These are phyloP conservation scores for Podospora pseudocomata DNA, from an alignment of 495 filamentous ascomycete genomes.

Conservation along the genomic window DNA sequence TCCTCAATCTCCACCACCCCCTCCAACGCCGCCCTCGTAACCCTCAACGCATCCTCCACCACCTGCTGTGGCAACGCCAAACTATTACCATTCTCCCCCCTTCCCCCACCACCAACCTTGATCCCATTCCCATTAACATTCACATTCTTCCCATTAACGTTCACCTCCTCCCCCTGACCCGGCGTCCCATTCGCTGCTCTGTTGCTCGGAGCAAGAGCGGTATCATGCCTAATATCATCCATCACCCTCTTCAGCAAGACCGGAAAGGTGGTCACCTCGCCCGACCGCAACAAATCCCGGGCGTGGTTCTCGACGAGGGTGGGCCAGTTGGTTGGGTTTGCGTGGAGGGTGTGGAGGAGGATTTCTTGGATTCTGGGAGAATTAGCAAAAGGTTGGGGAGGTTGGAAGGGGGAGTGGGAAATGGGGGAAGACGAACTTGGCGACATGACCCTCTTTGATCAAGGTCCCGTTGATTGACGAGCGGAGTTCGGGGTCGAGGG, in stretches of 20 bases:
- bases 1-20: slow-evolving; percentile 47
- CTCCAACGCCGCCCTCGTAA: slow-evolving; percentile 50
- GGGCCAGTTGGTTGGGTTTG: slow-evolving; percentile 52
- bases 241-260: slow-evolving; percentile 50
- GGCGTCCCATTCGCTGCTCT: not conserved
- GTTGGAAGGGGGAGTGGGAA: not conserved
- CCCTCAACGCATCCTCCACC: slow-evolving; percentile 51
- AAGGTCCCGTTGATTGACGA: slow-evolving; percentile 51
- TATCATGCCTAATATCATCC: slow-evolving; percentile 52
- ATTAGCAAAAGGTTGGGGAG: not conserved
- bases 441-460: slow-evolving; percentile 46
- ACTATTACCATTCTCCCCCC: slow-evolving; percentile 19
- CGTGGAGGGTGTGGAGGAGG: slow-evolving; percentile 51
- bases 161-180: slow-evolving; percentile 7
- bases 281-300: slow-evolving; percentile 49
- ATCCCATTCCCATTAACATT: not conserved
- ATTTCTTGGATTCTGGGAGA: slow-evolving; percentile 52
- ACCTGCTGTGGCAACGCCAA: slow-evolving; percentile 50
- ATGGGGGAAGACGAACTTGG: slow-evolving; percentile 36
- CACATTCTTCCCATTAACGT: slow-evolving; percentile 8
- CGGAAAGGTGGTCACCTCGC: slow-evolving; percentile 51
- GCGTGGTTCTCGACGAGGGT: slow-evolving; percentile 50
- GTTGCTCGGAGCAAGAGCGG: slow-evolving; percentile 21
- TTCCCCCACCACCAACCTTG: not conserved
- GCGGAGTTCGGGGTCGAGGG: slow-evolving; percentile 49